Evolutionary conservation across 768 basidiomycete species (phyloP).

Genomic region (Pisolithus albus): DNA sequence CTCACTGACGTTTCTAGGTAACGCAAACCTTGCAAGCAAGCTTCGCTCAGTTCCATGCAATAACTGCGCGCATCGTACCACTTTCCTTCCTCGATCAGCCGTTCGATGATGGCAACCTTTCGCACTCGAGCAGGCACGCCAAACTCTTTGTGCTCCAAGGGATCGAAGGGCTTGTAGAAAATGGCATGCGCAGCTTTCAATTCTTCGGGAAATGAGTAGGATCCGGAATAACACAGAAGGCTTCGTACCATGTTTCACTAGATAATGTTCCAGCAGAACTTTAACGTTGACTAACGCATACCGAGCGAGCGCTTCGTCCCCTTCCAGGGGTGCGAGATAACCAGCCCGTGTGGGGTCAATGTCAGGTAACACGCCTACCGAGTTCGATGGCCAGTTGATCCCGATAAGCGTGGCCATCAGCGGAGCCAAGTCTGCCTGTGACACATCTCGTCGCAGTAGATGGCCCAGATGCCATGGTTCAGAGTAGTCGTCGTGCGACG

Average conservation of each 20-base stretch:
- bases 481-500: conserved; percentile 70
- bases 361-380: conserved; percentile 76
- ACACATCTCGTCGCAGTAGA: conserved; percentile 64
- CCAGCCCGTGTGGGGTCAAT: conserved; percentile 55
- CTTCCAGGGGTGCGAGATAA: conserved; percentile 42
- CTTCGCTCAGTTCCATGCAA: conserved; percentile 47
- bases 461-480: conserved; percentile 52
- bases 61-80: conserved; percentile 46
- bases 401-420: conserved; percentile 74
- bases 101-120: conserved; percentile 38
- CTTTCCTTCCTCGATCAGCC: conserved; percentile 32
- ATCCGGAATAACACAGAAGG: not conserved
- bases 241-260: conserved; percentile 62
- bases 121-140: conserved; percentile 29
- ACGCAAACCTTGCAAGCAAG: conserved; percentile 54
- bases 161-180: conserved; percentile 55
- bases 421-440: conserved; percentile 76
- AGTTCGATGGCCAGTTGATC: conserved; percentile 71
- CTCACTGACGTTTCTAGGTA: conserved; percentile 63
- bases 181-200: conserved; percentile 52
- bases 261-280: conserved; percentile 72
- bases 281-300: conserved; percentile 59
- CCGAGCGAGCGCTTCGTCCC: conserved; percentile 45
- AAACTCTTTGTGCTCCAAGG: conserved; percentile 33
- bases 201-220: conserved; percentile 33